phyloP scores from a whole-genome alignment of 2,329 filamentous ascomycete genomes.

The Aspergillus arachidicola region DNA sequence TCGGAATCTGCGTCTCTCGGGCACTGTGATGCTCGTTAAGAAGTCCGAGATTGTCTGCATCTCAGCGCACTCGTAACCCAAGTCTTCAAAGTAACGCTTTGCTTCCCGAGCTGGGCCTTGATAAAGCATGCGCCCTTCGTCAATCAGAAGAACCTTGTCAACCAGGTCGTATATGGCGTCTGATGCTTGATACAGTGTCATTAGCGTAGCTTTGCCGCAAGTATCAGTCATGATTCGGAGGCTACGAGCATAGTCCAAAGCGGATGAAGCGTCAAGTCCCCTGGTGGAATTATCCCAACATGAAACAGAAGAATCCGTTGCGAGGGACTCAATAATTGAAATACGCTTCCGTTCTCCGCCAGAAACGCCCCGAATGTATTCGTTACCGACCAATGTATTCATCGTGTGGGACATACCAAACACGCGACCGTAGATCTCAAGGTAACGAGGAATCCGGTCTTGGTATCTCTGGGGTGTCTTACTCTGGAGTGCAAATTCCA shows the following conservation, averaged over 20 bases:
- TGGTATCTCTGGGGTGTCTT: conserved; percentile 67
- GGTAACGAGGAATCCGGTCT: conserved; percentile 64
- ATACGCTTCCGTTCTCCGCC: conserved; percentile 77
- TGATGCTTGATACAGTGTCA: conserved; percentile 68
- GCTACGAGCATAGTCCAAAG: conserved; percentile 70
- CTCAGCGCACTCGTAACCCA: conserved; percentile 61
- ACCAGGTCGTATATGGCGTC: conserved; percentile 68
- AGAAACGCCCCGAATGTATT: conserved; percentile 62
- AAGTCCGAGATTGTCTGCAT: conserved; percentile 72
- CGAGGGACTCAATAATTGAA: conserved; percentile 71
- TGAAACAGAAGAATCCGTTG: conserved; percentile 68
- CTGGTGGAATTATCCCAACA: conserved; percentile 77
- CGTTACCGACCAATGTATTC: conserved; percentile 66
- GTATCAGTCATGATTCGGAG: conserved; percentile 71
- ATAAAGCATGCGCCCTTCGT: conserved; percentile 67
- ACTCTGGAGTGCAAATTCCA: conserved; percentile 70
- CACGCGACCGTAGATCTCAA: conserved; percentile 68
- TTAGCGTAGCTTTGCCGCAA: conserved; percentile 65
- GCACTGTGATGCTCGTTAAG: conserved; percentile 70
- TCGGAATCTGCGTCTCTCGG: conserved; percentile 65
- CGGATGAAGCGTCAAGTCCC: conserved; percentile 72
- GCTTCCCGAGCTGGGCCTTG: conserved; percentile 60
- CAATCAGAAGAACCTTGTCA: conserved; percentile 75
- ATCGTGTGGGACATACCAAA: conserved; percentile 74
- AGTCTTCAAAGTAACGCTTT: conserved; percentile 62